Evolutionary conservation across 768 basidiomycete species (phyloP).

Genomic region (Phanerochaete sordida): DNA sequence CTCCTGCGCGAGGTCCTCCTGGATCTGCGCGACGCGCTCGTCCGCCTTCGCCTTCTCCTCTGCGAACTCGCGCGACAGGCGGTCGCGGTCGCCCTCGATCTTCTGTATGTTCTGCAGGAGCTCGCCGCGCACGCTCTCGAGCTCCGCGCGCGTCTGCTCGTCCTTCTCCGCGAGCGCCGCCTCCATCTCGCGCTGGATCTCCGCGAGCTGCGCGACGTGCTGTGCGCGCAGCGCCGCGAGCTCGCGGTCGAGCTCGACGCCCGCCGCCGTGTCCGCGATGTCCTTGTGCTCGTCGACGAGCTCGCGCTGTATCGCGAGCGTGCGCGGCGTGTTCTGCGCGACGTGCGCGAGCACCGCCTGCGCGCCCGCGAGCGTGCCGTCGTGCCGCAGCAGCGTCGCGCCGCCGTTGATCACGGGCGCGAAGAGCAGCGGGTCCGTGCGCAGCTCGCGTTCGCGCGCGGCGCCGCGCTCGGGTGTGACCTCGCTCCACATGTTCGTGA

Average conservation of each 20-base stretch:
- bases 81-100: slow-evolving; percentile 30
- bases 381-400: slow-evolving; percentile 40
- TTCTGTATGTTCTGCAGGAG: slow-evolving; percentile 40
- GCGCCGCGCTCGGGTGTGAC: slow-evolving; percentile 34
- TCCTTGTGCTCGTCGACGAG: slow-evolving; percentile 6
- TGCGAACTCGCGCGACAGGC: slow-evolving; percentile 34
- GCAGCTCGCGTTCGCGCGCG: slow-evolving; percentile 44
- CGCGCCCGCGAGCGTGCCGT: slow-evolving; percentile 36
- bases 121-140: slow-evolving; percentile 27
- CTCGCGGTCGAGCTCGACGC: slow-evolving; percentile 32
- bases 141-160: slow-evolving; percentile 31
- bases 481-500: slow-evolving; percentile 52
- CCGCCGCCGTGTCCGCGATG: slow-evolving; percentile 7
- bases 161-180: slow-evolving; percentile 13
- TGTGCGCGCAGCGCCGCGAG: slow-evolving; percentile 42
- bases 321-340: background rate
- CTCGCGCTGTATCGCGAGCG: slow-evolving; percentile 9
- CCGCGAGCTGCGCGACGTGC: slow-evolving; percentile 44
- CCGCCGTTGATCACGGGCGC: slow-evolving; percentile 47
- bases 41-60: slow-evolving; percentile 18
- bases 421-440: slow-evolving; percentile 40
- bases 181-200: slow-evolving; percentile 21
- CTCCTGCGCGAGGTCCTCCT: background rate
- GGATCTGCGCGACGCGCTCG: background rate
- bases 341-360: slow-evolving; percentile 31